Base-by-base conservation (phyloP, 495 filamentous ascomycete species). In the Penicillium steckii region DNA sequence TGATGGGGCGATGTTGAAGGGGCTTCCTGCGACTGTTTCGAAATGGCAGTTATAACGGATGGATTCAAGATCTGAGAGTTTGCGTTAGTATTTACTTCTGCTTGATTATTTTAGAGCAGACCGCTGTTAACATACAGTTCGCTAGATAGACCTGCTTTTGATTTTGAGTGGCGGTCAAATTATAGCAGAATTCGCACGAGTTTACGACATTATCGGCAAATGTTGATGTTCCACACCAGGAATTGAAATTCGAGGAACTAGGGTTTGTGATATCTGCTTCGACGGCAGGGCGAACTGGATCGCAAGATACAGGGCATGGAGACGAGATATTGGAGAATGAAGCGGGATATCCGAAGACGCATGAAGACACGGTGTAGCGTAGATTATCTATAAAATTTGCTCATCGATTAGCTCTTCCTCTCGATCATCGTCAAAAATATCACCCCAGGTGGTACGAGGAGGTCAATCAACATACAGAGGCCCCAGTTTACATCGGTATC, bases 401-500 rank as follows among this genome's bases (percentile, higher is more conserved):
- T 29, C 6, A 10, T 40, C n/a, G n/a, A n/a, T n/a, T n/a, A n/a
- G n/a, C n/a, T n/a, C n/a, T n/a, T n/a, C n/a, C n/a, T n/a, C n/a
- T n/a, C n/a, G n/a, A n/a, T n/a, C n/a, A n/a, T n/a, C n/a, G n/a
- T 26, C 29, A 15, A n/a, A 38, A 24, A 2, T 21, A 26, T 53
- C 52, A 61, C 52, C 22, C 19, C 32, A 22, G 23, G 23, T 17
- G 13, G 23, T 38, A 4, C 18, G 9, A 5, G 19, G 2, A 29
- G 19, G 8, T 35, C 2, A 8, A 6, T 21, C 21, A 21, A 67
- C 80, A 62, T 73, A 84, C 81, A 87, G 17, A 88, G 67, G 18
- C 68, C 83, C 81, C 80, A 86, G 59, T 78, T 69, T 0, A 83
- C 62, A 59, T 88, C 84, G 4, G 76, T 75, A 61, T 83, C 74